Conservation (phyloP, 75 land plant species). For the Sequoiadendron giganteum region DNA sequence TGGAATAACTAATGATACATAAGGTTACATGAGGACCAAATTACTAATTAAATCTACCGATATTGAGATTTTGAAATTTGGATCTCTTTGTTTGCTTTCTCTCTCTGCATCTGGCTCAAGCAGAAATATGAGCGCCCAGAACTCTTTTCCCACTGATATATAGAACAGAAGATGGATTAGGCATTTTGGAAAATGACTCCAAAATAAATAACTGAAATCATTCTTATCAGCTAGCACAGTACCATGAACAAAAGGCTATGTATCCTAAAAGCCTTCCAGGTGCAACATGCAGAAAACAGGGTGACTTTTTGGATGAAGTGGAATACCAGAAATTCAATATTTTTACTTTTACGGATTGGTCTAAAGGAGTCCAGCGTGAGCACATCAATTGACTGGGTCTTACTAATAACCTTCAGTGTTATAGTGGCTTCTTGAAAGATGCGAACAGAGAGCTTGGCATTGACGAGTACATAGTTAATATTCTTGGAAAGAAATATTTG, state of each 20-base stretch:
- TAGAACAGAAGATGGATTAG: not conserved
- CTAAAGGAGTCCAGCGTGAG: not conserved
- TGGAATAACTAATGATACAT: not conserved
- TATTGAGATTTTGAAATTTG: not conserved
- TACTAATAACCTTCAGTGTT: not conserved
- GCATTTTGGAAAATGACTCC: not conserved
- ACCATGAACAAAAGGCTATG: not conserved
- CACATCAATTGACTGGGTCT: not conserved
- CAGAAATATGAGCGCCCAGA: not conserved
- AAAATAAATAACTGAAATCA: not conserved
- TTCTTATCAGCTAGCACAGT: not conserved
- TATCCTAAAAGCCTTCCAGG: not conserved
- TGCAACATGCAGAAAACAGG: not conserved
- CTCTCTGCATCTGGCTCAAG: slow-evolving; percentile 1
- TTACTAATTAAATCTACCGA: not conserved
- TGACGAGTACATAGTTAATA: not conserved
- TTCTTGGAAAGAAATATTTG: not conserved
- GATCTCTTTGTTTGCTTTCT: slow-evolving; percentile 8
- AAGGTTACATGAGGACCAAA: not conserved
- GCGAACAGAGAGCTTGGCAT: not conserved
- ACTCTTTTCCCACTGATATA: slow-evolving; percentile 8
- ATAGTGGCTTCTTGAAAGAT: not conserved
- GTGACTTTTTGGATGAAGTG: not conserved
- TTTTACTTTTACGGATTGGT: not conserved
- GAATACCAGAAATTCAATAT: not conserved